Conservation (phyloP, 495 filamentous ascomycete genomes). For the Sabuloglossum arenarium region DNA sequence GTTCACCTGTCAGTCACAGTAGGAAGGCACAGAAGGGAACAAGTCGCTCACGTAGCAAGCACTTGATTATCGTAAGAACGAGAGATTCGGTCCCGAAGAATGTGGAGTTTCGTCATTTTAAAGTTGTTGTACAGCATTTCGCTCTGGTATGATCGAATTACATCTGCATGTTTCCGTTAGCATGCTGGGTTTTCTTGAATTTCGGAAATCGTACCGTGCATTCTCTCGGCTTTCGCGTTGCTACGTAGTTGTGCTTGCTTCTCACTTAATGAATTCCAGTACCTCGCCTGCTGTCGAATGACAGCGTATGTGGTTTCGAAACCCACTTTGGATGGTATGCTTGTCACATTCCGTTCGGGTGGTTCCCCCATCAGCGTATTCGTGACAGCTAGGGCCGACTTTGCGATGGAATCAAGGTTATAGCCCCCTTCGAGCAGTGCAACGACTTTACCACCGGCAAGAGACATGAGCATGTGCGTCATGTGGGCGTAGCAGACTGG, state of each 20-base stretch:
- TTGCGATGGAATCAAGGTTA: constrained; percentile 77
- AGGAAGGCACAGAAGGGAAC: background rate
- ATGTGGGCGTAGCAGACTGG: constrained; percentile 90
- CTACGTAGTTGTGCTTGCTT: background rate
- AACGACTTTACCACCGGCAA: constrained; percentile 78
- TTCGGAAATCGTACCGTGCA: constrained; percentile 26
- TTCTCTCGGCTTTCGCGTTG: constrained; percentile 19
- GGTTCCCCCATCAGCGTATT: constrained; percentile 89
- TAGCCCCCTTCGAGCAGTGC: constrained; percentile 93
- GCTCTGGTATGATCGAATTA: constrained; percentile 54
- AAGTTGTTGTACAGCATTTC: constrained; percentile 45
- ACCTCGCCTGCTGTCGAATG: constrained; percentile 30
- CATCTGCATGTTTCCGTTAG: constrained; percentile 23
- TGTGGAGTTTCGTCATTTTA: constrained; percentile 51
- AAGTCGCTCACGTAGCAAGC: constrained; percentile 43
- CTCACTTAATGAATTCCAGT: constrained; percentile 21
- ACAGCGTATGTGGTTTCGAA: constrained; percentile 31
- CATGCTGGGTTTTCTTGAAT: background rate
- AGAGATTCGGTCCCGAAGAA: constrained; percentile 47
- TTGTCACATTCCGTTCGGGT: constrained; percentile 40
- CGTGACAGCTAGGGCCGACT: constrained; percentile 78
- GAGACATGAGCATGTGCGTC: constrained; percentile 96
- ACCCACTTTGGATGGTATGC: constrained; percentile 21
- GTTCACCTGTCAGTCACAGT: constrained; percentile 4
- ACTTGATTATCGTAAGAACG: constrained; percentile 78